Base-by-base conservation (phyloP, 1,139 yeast species). In the Yamadazyma mexicana region DNA sequence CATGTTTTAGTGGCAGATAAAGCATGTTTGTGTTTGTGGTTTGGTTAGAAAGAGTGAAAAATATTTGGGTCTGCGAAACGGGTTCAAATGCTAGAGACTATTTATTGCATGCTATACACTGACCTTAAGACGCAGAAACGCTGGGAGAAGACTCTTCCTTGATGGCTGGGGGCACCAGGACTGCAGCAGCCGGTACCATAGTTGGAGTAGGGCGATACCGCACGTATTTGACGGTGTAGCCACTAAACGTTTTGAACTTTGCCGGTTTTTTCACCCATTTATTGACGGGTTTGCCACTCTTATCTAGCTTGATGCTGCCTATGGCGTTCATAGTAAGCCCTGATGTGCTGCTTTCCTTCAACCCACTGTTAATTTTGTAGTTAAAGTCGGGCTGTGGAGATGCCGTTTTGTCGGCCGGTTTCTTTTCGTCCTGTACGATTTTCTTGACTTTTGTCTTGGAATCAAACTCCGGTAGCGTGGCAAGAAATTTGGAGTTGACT, bases 221-320 rank as follows among this genome's bases (percentile, higher is more conserved):
- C 12, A 58, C 55, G 45, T 79, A 63, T n/a, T 64, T 59, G 38
- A 75, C 73, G 45, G 69, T 69, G 51, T 73, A 76, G 10, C 87
- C 85, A 10, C 83, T 79, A 50, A 81, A 80, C n/a, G 81, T 73
- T 55, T 75, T 77, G 47, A 81, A 69, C 35, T 62, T 60, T 8
- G 58, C 50, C 1, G 75, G 72, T 39, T 64, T 62, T 50, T 77
- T 77, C 7, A 51, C 56, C 86, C 87, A 81, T 48, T 64, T 69
- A 40, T 74, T 66, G 28, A 69, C 66, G 17, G 78, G 76, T 39
- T 62, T 67, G 2, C 82, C 81, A 8, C 75, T 58, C 44, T 72
- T 71, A 47, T 78, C 83, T 43, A 77, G 56, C 16, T 59, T 47
- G 40, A 59, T 59, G 16, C 46, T 51, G 2, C 58, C 59, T 14